Evolutionary conservation across 164 flowering plant species (phyloP), one percentile per base, ranked within the genome.

Genomic region (Sedum album): DNA sequence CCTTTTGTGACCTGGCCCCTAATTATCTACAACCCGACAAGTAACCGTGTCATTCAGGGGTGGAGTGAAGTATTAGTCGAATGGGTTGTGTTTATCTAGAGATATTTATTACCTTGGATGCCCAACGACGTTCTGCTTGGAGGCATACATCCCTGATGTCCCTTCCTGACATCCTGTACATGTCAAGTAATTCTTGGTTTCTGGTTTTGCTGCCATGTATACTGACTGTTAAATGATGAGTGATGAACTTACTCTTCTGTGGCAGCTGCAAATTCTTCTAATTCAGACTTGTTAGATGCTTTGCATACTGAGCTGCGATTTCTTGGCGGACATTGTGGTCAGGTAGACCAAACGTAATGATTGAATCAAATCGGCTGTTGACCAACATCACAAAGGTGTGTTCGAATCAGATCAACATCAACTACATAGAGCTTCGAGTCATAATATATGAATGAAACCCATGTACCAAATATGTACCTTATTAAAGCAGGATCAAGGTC

Each of bases 401-500:
- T 20, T 26, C 39, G n/a, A n/a, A n/a, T n/a, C n/a, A n/a, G n/a
- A n/a, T n/a, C n/a, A n/a, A n/a, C n/a, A n/a, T n/a, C n/a, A n/a
- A n/a, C n/a, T n/a, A n/a, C n/a, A n/a, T n/a, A n/a, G n/a, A n/a
- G n/a, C n/a, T n/a, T n/a, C n/a, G n/a, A 55, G 17, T 25, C 61
- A 25, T 28, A 11, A 4, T 11, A 10, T 11, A 55, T 55, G 61
- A 2, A 10, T 55, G 31, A 55, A 55, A 31, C 4, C 17, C 61
- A 11, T 31, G 31, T 55, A 55, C 17, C 31, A 9, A 26, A 5
- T 14, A 44, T 30, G 41, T 74, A 87, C 98, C 98, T 94, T 15
- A 89, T 81, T 48, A 94, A 79, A 69, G 98, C 98, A 66, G 98
- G 96, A 84, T 94, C 97, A 72, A 91, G 95, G 72, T 94, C 98